These are phyloP conservation scores for Senna tora DNA, from an alignment of 306 rosid species.

Conservation along the genomic window DNA sequence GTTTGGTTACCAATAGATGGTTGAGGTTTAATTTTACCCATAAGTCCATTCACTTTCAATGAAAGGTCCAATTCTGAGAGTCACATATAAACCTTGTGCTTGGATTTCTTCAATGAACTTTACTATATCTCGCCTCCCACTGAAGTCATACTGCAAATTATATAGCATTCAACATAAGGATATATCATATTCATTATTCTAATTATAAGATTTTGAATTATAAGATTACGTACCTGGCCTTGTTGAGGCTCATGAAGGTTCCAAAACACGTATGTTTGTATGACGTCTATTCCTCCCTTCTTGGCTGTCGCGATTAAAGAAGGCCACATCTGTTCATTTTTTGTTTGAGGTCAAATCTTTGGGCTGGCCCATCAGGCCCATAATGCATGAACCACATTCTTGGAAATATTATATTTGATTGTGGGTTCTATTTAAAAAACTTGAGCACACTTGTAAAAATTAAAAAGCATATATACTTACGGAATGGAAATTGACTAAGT, in stretches of 20 bases:
- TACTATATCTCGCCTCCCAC: conserved; percentile 69
- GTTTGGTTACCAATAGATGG: background rate
- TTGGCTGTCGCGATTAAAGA: conserved; percentile 73
- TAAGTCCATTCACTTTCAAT: conserved; percentile 81
- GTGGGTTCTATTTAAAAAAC: too few relatives aligned
- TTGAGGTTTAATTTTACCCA: conserved; percentile 52
- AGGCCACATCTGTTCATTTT: conserved; percentile 74
- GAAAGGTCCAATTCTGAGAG: conserved; percentile 92
- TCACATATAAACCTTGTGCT: conserved; percentile 72
- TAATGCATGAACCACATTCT: too few relatives aligned
- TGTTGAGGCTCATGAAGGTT: conserved; percentile 81
- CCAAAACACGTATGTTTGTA: conserved; percentile 93
- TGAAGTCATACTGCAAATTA: conserved; percentile 63
- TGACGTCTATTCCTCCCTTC: conserved; percentile 80
- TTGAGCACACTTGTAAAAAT: too few relatives aligned
- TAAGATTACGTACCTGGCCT: conserved; percentile 52
- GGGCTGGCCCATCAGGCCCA: too few relatives aligned
- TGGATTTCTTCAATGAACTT: conserved; percentile 72
- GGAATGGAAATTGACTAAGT: too few relatives aligned
- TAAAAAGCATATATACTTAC: too few relatives aligned
- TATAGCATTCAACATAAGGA: background rate
- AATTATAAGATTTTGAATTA: background rate
- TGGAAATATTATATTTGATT: too few relatives aligned
- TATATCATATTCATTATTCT: background rate
- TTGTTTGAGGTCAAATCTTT: too few relatives aligned